Evolutionary conservation across 2,329 filamentous ascomycete species (phyloP).

Genomic region (Dothideomycetes sp.): DNA sequence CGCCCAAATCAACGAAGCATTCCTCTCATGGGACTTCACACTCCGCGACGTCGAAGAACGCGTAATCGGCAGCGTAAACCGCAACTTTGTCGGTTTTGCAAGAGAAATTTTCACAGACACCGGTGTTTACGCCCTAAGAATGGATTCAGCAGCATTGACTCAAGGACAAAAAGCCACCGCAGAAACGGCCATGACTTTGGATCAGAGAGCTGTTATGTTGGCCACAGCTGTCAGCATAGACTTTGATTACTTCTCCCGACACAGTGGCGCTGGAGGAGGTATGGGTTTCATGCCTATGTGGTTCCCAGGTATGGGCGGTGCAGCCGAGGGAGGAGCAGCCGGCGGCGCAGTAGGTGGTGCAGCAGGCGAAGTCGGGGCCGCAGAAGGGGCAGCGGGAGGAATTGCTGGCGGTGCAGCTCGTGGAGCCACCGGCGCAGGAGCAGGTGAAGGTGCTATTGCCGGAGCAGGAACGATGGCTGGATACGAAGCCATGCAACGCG

Average conservation of each 20-base stretch:
- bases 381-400: constrained; percentile 24
- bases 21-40: constrained; percentile 57
- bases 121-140: constrained; percentile 54
- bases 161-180: constrained; percentile 7
- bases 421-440: constrained; percentile 26
- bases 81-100: constrained; percentile 54
- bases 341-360: constrained; percentile 32
- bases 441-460: constrained; percentile 32
- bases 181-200: constrained; percentile 50
- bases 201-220: constrained; percentile 57
- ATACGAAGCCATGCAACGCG: constrained; percentile 53
- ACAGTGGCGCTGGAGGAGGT: constrained; percentile 38
- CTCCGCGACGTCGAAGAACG: constrained; percentile 42
- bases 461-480: constrained; percentile 52
- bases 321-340: constrained; percentile 28
- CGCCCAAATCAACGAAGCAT: constrained; percentile 53
- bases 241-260: constrained; percentile 59
- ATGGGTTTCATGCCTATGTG: constrained; percentile 46
- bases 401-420: constrained; percentile 21
- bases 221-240: constrained; percentile 57
- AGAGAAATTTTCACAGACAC: constrained; percentile 58
- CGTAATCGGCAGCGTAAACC: constrained; percentile 53
- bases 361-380: constrained; percentile 29
- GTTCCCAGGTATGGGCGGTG: constrained; percentile 34
- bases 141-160: constrained; percentile 47